Base-by-base conservation (phyloP, 2,329 filamentous ascomycete species). In the Pseudocercospora eumusae region DNA sequence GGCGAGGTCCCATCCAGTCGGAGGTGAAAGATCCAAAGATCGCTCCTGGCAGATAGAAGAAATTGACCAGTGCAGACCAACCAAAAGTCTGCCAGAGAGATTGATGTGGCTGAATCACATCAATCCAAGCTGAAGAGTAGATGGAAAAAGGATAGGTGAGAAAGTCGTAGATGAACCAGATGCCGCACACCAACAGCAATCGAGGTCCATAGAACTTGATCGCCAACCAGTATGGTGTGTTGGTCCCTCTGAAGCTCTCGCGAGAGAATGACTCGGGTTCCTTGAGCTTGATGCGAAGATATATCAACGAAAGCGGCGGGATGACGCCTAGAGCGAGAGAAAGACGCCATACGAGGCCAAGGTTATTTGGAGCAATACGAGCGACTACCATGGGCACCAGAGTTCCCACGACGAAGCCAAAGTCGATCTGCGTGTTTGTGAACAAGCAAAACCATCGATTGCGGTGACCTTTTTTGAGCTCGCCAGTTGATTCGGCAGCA, bases 1-100 rank as follows among this genome's bases (percentile, higher is more conserved):
- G 86, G 61, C 88, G 87, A 0, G 93, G 92, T 0, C 93, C 93
- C 56, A 96, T 79, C 78, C 83, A 86, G 76, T 97, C 93, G 25
- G 87, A 89, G 6, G 90, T 79, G 60, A 90, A 90, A 0, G 91
- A 89, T 20, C 93, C 93, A 3, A 89, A 76, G 57, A 93, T 81
- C 23, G 91, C 90, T 1, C 93, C 93, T 0, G 92, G 92, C 54
- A 96, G 83, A 76, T 96, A 96, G 76, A 96, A 96, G 65, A 92
- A 79, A 75, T 95, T 96, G 79, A 96, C 86, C 45, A 96, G 83
- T 0, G 89, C 92, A 73, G 91, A 92, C 92, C 92, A 96, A 44
- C 92, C 93, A 64, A 96, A 93, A 10, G 87, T 79, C 65, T 89
- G 89, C 72, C 91, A 93, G 1, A 96, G 79, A 0, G 88, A 83